Percentiles rank a stretch among this genome's conserved stretches.
Conservation (phyloP, 345 rosid genomes). For the Rhodamnia argentea region DNA sequence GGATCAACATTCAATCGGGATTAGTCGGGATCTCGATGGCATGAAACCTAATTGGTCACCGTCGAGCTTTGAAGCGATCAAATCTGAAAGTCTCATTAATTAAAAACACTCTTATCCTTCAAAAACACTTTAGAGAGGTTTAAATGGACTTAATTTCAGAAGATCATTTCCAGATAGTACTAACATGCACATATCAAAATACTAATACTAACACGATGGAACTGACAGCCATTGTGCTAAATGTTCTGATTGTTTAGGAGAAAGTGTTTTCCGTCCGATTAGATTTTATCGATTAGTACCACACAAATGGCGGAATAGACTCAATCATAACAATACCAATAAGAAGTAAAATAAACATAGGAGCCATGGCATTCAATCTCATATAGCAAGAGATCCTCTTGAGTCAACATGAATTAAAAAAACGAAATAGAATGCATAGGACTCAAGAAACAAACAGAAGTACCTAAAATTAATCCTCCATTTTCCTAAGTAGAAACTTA, state of each 20-base stretch:
- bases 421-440: not conserved
- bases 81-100: not conserved
- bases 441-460: not conserved
- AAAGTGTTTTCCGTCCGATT: too few relatives aligned
- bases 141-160: not conserved
- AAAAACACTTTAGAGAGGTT: not conserved
- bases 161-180: not conserved
- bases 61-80: not conserved
- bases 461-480: not conserved
- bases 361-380: too few relatives aligned
- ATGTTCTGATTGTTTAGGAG: too few relatives aligned
- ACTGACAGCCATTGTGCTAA: too few relatives aligned
- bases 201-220: not conserved
- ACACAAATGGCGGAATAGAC: too few relatives aligned
- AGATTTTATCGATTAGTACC: too few relatives aligned
- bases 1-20: not conserved
- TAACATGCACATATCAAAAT: not conserved
- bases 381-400: not conserved
- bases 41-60: not conserved
- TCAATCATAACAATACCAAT: too few relatives aligned
- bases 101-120: not conserved
- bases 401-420: not conserved
- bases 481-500: too few relatives aligned
- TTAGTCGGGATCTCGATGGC: not conserved
- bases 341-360: too few relatives aligned